Percentiles rank a stretch among this genome's conserved stretches.
phyloP scores from a whole-genome alignment of 2,329 filamentous ascomycete species.

The Chrysoporthe austroafricana region DNA sequence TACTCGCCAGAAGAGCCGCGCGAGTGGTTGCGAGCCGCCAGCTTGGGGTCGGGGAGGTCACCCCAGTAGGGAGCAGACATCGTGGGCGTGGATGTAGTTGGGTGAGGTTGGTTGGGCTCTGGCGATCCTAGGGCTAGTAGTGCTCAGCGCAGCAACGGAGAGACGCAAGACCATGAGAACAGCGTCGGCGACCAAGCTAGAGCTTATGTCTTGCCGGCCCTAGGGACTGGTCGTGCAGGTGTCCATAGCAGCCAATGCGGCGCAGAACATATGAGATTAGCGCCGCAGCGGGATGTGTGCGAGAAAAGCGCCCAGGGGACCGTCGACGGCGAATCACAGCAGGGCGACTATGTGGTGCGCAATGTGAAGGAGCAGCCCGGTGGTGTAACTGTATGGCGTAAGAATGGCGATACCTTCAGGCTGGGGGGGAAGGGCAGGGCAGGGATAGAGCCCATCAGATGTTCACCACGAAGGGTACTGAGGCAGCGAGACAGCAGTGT shows the following conservation, averaged over 20 bases:
- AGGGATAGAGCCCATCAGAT: slow-evolving; percentile 8
- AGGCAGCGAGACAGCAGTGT: not conserved
- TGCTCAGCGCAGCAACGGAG: slow-evolving; percentile 33
- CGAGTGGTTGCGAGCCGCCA: slow-evolving; percentile 39
- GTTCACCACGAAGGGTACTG: not conserved
- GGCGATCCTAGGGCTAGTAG: slow-evolving; percentile 31
- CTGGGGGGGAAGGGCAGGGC: slow-evolving; percentile 1
- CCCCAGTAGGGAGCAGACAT: slow-evolving; percentile 63
- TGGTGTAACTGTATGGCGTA: not conserved
- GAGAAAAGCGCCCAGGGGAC: slow-evolving; percentile 13
- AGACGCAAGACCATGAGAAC: slow-evolving; percentile 25
- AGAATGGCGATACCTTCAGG: slow-evolving; percentile 9
- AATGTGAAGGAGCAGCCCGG: not conserved
- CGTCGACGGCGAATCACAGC: slow-evolving; percentile 5
- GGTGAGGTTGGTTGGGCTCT: slow-evolving; percentile 31
- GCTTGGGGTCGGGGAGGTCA: slow-evolving; percentile 55
- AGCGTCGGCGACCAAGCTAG: slow-evolving; percentile 18
- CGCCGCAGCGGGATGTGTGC: slow-evolving; percentile 22
- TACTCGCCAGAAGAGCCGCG: slow-evolving; percentile 45
- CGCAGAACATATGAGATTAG: slow-evolving; percentile 23
- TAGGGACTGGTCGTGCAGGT: slow-evolving; percentile 25
- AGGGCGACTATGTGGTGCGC: not conserved
- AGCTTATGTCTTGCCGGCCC: slow-evolving; percentile 24
- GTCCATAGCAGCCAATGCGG: slow-evolving; percentile 29
- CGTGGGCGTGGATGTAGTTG: slow-evolving; percentile 30